Base-by-base conservation (phyloP, 2,329 filamentous ascomycete species). In the Aspergillus sp. region DNA sequence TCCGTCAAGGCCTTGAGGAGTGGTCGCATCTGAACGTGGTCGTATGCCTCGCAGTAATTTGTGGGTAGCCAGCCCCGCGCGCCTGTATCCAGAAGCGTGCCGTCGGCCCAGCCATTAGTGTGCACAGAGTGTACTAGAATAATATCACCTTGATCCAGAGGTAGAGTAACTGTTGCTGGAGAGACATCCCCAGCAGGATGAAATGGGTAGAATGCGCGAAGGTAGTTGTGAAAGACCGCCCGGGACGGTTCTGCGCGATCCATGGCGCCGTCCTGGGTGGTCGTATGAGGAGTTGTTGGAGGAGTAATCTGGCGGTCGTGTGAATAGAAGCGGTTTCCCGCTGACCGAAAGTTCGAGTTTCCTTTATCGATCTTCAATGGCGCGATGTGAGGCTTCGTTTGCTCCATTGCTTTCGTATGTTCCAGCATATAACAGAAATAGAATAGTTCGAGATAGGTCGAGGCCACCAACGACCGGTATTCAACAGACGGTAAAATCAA, bases 41-140 rank as follows among this genome's bases (percentile, higher is more conserved):
- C 91, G 73, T 97, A 99, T 9, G 91, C 84, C 72, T 97, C 93
- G 79, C 95, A 99, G 74, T 98, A 99, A 75, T 99, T 99, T 8
- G 95, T 99, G 3, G 95, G 95, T 59, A 99, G 80, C 95, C 95
- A 99, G 61, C 95, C 95, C 65, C 95, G 85, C 51, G 89, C 89
- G 24, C 93, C 93, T 3, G 92, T 91, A 22, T 89, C 84, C 60
- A 99, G 78, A 41, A 97, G 80, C 1, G 95, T 99, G 51, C 95
- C 95, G 73, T 99, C 95, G 33, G 95, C 95, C 95, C 95, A 99
- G 66, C 95, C 95, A 78, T 98, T 99, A 60, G 91, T 95, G 75
- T 99, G 95, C 64, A 98, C 90, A 4, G 95, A 97, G 75, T 99
- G 95, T 20, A 99, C 89, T 57, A 99, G 78, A 54, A 99, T 89